These are phyloP conservation scores for Leptographium wingfieldii DNA, from an alignment of 2,329 filamentous ascomycete species.

Conservation along the genomic window DNA sequence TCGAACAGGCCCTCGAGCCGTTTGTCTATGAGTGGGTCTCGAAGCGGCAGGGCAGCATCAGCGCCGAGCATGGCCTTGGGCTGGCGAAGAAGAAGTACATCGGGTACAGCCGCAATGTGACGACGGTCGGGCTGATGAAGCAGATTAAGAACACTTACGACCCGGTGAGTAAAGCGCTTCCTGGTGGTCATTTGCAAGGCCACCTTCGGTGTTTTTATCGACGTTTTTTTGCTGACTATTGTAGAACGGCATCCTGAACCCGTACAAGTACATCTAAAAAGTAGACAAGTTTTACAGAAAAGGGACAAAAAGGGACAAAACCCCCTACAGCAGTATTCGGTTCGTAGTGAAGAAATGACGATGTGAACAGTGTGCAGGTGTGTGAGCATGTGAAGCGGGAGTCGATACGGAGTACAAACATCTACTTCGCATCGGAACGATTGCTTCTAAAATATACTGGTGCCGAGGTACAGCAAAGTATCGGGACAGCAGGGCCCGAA, in stretches of 20 bases:
- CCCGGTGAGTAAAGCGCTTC: slow-evolving; percentile 50
- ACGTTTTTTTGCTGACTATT: neutral
- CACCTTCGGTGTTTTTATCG: neutral
- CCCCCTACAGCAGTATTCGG: neutral
- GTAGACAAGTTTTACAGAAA: neutral
- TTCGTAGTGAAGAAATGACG: neutral
- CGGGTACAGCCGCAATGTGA: slow-evolving; percentile 80
- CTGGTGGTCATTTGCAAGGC: neutral
- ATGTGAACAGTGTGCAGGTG: neutral
- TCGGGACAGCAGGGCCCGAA: neutral
- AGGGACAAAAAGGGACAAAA: neutral
- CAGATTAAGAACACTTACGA: slow-evolving; percentile 91
- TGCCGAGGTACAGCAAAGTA: neutral
- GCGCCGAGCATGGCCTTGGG: slow-evolving; percentile 88
- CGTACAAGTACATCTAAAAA: slow-evolving; percentile 80
- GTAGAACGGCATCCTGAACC: slow-evolving; percentile 97
- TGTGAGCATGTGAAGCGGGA: neutral
- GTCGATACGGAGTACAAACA: too few relatives aligned
- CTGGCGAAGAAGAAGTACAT: slow-evolving; percentile 94
- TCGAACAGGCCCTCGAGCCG: slow-evolving; percentile 81
- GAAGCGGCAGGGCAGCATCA: slow-evolving; percentile 81
- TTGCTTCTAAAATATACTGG: too few relatives aligned
- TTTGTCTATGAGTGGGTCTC: slow-evolving; percentile 97
- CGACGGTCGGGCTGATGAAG: slow-evolving; percentile 83
- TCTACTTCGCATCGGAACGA: too few relatives aligned